A percentile compares a stretch with the other conserved stretches of the same genome.
phyloP scores from a whole-genome alignment of 768 basidiomycete species.

The Pisolithus tinctorius region DNA sequence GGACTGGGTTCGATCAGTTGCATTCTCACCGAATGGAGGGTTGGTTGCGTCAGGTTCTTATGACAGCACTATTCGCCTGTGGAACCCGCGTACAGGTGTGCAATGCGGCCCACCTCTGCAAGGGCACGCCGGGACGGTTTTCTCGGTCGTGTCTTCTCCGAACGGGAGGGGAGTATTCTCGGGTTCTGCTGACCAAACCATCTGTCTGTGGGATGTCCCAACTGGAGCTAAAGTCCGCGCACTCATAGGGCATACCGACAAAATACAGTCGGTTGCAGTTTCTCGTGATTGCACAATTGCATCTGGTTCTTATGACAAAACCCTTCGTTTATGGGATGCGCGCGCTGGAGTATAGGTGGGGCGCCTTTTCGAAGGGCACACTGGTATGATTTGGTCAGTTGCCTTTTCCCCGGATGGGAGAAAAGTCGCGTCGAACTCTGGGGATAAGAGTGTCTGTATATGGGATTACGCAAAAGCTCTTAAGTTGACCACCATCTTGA shows the following conservation, averaged over 20 bases:
- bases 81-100: not conserved
- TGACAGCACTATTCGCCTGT: not conserved
- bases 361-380: not conserved
- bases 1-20: not conserved
- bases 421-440: not conserved
- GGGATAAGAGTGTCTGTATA: not conserved
- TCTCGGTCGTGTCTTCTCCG: not conserved
- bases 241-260: not conserved
- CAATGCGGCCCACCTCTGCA: not conserved
- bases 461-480: not conserved
- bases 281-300: slow-evolving; percentile 13
- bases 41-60: not conserved
- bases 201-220: not conserved
- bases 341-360: not conserved
- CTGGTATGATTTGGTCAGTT: not conserved
- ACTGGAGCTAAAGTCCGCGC: not conserved
- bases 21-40: not conserved
- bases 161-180: not conserved
- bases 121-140: not conserved
- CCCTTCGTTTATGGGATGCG: not conserved
- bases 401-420: not conserved
- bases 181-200: not conserved
- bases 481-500: not conserved
- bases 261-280: not conserved
- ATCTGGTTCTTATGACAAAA: slow-evolving; percentile 16